Conservation (phyloP, 1,139 yeast genomes). For the Zygotorulaspora mrakii region DNA sequence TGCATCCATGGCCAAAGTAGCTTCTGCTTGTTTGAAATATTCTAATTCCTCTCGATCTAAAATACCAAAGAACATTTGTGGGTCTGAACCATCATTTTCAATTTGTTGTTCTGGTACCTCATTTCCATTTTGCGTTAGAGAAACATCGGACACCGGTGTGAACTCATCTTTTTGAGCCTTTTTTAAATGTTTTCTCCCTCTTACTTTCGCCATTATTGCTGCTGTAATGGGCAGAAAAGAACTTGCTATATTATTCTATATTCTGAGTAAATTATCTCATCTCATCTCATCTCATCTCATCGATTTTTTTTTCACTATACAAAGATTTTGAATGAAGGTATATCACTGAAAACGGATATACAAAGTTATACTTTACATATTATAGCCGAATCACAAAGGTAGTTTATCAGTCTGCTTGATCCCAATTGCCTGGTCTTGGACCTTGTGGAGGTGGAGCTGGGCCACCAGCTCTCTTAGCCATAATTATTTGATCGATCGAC, state of each 20-base stretch:
- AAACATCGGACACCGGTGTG: constrained; percentile 19
- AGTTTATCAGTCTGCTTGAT: constrained; percentile 67
- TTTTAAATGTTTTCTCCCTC: constrained; percentile 68
- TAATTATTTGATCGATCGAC: constrained; percentile 72
- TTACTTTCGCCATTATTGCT: constrained; percentile 42
- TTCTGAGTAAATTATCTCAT: constrained; percentile 10
- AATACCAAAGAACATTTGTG: constrained; percentile 72
- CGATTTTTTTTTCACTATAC: constrained; percentile 2
- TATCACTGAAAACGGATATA: constrained; percentile 3
- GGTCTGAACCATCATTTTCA: constrained; percentile 15
- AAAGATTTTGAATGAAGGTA: constrained; percentile 9
- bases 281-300: constrained; percentile 21
- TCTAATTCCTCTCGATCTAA: constrained; percentile 81
- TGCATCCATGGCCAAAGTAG: constrained; percentile 75
- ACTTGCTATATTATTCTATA: not conserved
- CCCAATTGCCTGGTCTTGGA: constrained; percentile 95
- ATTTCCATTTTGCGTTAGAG: constrained; percentile 11
- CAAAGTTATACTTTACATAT: constrained; percentile 8
- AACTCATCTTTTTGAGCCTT: constrained; percentile 37
- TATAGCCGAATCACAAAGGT: not conserved
- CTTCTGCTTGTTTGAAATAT: constrained; percentile 89
- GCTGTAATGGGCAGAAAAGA: not conserved
- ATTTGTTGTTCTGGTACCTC: constrained; percentile 7
- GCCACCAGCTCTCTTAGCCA: constrained; percentile 93
- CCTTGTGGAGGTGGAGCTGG: constrained; percentile 82